Evolutionary conservation across 2,329 filamentous ascomycete genomes (phyloP), one percentile per base, ranked within the genome.

Genomic region (Gnomoniopsis sp.): DNA sequence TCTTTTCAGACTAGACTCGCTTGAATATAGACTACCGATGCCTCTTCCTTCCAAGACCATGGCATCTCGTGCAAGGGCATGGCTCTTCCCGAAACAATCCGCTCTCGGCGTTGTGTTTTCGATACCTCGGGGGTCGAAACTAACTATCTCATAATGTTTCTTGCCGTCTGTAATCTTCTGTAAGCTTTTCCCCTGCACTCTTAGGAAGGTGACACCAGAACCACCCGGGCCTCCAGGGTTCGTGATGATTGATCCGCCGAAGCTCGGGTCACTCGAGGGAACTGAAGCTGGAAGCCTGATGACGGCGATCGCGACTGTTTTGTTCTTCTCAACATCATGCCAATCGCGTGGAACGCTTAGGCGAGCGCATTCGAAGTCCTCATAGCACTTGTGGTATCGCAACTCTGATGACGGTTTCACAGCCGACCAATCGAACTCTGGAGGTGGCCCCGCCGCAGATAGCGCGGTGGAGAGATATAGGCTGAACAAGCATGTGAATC

Each of bases 181-280:
- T n/a, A 53, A 21, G 2, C 49, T 57, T n/a, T 70, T 76, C 2
- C 26, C 43, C 1, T 6, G 3, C 8, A 71, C 64, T 19, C 2
- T 44, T 6, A 72, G 34, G 14, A 71, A 62, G 0, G 33, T 38
- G 2, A 77, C 69, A 10, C 78, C 77, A 0, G 74, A 75, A 21
- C 68, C 72, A 30, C 77, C 75, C 0, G 77, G 77, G 0, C 78
- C 78, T 46, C 78, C 78, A 0, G 77, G 77, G 67, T 79, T 79
- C 49, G 67, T 65, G 62, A 80, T 68, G 46, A 79, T 67, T 50
- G 77, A 68, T 19, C 78, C 78, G 43, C 70, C 75, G 54, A 75
- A 79, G 38, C 68, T 60, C 3, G 73, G 68, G 57, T 77, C 71
- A n/a, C 65, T 43, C 22, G 72, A 68, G 10, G 70, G 57, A 3